Base-by-base conservation (phyloP, 108 stramenopile genomes). In the Cyclotella cryptica region DNA sequence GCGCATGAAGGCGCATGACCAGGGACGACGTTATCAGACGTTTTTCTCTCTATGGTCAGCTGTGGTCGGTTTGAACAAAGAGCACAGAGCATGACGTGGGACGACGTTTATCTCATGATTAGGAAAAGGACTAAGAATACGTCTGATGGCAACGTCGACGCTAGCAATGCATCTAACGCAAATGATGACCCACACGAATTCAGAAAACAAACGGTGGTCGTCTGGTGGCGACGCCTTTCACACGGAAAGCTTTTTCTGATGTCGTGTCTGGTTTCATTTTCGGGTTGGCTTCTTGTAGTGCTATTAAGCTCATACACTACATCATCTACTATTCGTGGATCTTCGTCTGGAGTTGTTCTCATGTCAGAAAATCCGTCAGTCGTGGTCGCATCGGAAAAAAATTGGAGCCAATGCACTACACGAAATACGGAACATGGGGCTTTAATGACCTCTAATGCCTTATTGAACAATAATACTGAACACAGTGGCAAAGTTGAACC, bases 401-500 rank as follows among this genome's bases (percentile, higher is more conserved):
- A 35, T 61, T 61, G 29, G 60, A 61, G 60, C 30, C 60, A 61
- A 0, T 61, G 60, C 60, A 39, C 47, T 49, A 17, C 15, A 49
- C 15, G 18, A 49, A 49, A 49, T 49, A 49, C n/a, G 2, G 24
- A 59, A 3, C 5, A 6, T 21, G 5, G 22, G 1, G 21, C 15
- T 3, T 12, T 29, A n/a, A n/a, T n/a, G 10, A 8, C 3, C 46
- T 44, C 44, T 9, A 42, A 28, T 44, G n/a, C 44, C 44, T 45
- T 24, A 22, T 19, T 66, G 10, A n/a, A 42, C 8, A 2, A n/a
- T 39, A 2, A n/a, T 39, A 55, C 10, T 3, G 28, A 63, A 2
- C 30, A 17, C n/a, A 63, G 35, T 27, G 19, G 27, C 40, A 66
- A 45, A 57, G 51, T 67, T 27, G 65, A 78, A 44, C 80, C 80